phyloP scores from a whole-genome alignment of 495 filamentous ascomycete genomes.

The Tuber microsphaerosporum region DNA sequence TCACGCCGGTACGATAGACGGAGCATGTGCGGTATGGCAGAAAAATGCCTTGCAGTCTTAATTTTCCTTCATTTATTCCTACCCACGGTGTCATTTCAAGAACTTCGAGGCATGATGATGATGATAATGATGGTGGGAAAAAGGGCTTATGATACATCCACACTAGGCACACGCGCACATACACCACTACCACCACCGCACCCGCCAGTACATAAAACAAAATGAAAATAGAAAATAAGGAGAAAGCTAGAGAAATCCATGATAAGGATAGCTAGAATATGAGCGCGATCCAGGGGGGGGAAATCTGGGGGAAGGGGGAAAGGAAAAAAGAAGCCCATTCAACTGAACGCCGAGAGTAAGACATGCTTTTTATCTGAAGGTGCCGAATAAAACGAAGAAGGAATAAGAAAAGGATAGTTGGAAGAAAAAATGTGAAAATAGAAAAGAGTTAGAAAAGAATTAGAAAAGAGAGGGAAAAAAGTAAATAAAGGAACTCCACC shows the following conservation, averaged over 20 bases:
- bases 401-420: not conserved
- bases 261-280: not conserved
- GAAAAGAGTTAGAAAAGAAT: not conserved
- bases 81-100: not conserved
- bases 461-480: not conserved
- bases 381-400: not conserved
- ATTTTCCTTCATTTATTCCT: not conserved
- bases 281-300: not conserved
- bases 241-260: not conserved
- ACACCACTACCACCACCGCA: not conserved
- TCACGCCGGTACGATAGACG: not conserved
- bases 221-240: not conserved
- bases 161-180: not conserved
- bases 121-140: not conserved
- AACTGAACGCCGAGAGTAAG: slow-evolving; percentile 1
- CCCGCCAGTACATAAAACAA: not conserved
- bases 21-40: not conserved
- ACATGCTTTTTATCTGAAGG: not conserved
- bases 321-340: not conserved
- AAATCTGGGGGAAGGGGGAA: not conserved
- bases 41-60: not conserved
- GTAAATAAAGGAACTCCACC: not conserved
- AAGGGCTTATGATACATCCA: slow-evolving; percentile 2
- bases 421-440: not conserved
- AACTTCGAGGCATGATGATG: not conserved